Percentiles rank a stretch among this genome's conserved stretches.
Conservation (phyloP, 2,329 filamentous ascomycete species). For the Dactylellina haptotyla region DNA sequence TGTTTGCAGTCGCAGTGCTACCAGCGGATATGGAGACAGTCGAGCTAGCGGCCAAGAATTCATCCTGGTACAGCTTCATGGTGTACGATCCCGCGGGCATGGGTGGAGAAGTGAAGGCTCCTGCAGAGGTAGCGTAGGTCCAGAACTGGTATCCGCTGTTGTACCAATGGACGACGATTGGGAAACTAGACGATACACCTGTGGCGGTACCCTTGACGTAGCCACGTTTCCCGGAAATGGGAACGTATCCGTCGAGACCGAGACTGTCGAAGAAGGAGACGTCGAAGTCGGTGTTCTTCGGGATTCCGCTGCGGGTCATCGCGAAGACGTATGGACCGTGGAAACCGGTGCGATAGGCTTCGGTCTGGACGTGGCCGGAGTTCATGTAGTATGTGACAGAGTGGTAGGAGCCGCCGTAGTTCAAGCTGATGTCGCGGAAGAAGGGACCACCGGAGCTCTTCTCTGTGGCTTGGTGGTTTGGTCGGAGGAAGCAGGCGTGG, state of each 20-base stretch:
- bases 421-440: conserved; percentile 65
- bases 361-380: conserved; percentile 72
- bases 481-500: conserved; percentile 70
- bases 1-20: conserved; percentile 65
- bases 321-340: conserved; percentile 73
- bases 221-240: conserved; percentile 67
- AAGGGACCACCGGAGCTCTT: conserved; percentile 74
- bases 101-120: conserved; percentile 71
- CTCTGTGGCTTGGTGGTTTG: conserved; percentile 68
- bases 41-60: conserved; percentile 67
- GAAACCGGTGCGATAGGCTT: conserved; percentile 70
- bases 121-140: conserved; percentile 61
- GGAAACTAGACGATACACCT: conserved; percentile 67
- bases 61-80: conserved; percentile 72
- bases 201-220: conserved; percentile 71
- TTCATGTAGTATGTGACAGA: conserved; percentile 74
- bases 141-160: conserved; percentile 58
- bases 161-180: conserved; percentile 72
- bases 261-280: conserved; percentile 71
- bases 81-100: conserved; percentile 76
- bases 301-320: conserved; percentile 70
- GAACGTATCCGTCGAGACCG: conserved; percentile 69
- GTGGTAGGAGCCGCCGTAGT: conserved; percentile 70
- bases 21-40: conserved; percentile 67
- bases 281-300: conserved; percentile 64